phyloP scores from a whole-genome alignment of 2,329 filamentous ascomycete species.

The Alternaria sp. region DNA sequence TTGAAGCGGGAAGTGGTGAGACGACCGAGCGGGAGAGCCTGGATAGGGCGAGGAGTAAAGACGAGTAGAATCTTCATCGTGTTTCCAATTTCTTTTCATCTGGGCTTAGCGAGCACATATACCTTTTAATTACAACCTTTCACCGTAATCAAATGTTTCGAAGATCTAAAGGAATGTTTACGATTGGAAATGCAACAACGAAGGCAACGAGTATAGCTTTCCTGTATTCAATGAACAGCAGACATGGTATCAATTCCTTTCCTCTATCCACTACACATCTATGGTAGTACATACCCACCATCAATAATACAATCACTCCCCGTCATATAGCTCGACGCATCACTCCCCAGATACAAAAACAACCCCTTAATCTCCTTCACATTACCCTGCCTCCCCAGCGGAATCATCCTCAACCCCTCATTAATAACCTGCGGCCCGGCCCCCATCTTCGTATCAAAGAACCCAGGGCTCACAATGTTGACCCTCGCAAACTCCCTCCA shows the following conservation, averaged over 20 bases:
- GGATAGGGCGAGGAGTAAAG: slow-evolving; percentile 19
- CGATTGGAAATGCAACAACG: not conserved
- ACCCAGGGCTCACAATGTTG: slow-evolving; percentile 69
- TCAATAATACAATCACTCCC: slow-evolving; percentile 77
- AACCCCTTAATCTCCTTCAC: slow-evolving; percentile 79
- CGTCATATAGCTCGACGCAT: slow-evolving; percentile 79
- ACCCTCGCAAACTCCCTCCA: slow-evolving; percentile 72
- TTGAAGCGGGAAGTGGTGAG: slow-evolving; percentile 13
- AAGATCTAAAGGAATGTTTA: not conserved
- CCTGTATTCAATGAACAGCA: not conserved
- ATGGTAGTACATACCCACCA: slow-evolving; percentile 68
- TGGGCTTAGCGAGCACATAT: not conserved
- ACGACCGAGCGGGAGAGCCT: slow-evolving; percentile 8
- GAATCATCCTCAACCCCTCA: slow-evolving; percentile 75
- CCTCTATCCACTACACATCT: not conserved
- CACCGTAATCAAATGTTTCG: not conserved
- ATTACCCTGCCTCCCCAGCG: slow-evolving; percentile 75
- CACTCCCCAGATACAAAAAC: slow-evolving; percentile 80
- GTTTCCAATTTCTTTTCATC: not conserved
- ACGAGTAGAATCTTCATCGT: slow-evolving; percentile 6
- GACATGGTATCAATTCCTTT: not conserved
- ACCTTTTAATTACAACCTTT: not conserved
- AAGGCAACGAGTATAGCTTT: not conserved
- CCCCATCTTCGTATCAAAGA: slow-evolving; percentile 69
- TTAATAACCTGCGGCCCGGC: slow-evolving; percentile 67